These are phyloP conservation scores for Claviceps lovelessii DNA, from an alignment of 2,329 filamentous ascomycete species.

Conservation along the genomic window DNA sequence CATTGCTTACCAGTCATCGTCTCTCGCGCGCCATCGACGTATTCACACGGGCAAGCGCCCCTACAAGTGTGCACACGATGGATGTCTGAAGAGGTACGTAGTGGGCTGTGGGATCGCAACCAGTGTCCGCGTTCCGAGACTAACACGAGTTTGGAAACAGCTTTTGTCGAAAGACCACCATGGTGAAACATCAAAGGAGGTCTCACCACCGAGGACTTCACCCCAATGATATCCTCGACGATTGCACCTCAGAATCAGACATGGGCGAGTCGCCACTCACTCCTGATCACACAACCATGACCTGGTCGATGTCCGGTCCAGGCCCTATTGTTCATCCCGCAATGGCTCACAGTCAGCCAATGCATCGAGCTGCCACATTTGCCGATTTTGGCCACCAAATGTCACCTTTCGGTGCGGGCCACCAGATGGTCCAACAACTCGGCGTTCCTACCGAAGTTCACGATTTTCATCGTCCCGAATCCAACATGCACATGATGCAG, in stretches of 20 bases:
- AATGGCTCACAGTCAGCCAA: constrained; percentile 22
- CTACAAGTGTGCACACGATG: constrained; percentile 46
- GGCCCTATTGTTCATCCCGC: constrained; percentile 24
- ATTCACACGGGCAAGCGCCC: constrained; percentile 55
- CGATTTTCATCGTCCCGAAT: constrained; percentile 31
- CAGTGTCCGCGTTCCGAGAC: background rate
- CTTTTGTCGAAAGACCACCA: constrained; percentile 59
- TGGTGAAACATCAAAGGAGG: constrained; percentile 52
- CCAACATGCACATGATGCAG: constrained; percentile 33
- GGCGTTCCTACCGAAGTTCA: constrained; percentile 29
- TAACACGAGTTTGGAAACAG: constrained; percentile 21
- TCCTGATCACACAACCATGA: constrained; percentile 36
- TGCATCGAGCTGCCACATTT: constrained; percentile 41
- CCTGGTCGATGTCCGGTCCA: constrained; percentile 33
- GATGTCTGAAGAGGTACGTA: constrained; percentile 44
- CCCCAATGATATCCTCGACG: constrained; percentile 37
- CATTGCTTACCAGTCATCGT: constrained; percentile 38
- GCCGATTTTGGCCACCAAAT: constrained; percentile 40
- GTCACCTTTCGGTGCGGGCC: constrained; percentile 26
- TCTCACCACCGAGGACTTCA: constrained; percentile 46
- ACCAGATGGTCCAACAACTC: constrained; percentile 31
- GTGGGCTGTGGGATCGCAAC: background rate
- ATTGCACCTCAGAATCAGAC: constrained; percentile 42
- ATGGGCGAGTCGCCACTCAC: constrained; percentile 45
- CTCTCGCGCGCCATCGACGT: constrained; percentile 48